phyloP scores from a whole-genome alignment of 257 asterid species.

The Fraxinus pennsylvanica region DNA sequence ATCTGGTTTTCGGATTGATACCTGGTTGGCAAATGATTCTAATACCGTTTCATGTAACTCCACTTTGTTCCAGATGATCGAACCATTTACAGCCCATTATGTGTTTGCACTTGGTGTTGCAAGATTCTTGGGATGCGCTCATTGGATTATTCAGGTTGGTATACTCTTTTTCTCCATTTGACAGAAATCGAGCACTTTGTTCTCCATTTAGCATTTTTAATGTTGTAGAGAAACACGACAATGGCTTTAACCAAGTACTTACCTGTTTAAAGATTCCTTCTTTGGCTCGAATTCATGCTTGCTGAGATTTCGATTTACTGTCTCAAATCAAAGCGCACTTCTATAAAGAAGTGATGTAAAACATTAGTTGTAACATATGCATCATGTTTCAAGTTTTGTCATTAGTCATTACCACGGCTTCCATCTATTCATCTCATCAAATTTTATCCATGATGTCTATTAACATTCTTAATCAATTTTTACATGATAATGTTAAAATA shows the following conservation, averaged over 20 bases:
- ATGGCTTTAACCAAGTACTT: too few species aligned
- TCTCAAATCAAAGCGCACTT: background rate
- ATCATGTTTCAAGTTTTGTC: background rate
- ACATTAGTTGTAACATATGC: background rate
- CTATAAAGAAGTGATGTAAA: background rate
- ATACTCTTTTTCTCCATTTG: background rate
- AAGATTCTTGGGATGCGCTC: conserved; percentile 83
- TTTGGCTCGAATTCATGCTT: background rate
- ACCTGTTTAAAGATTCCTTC: background rate
- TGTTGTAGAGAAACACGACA: background rate
- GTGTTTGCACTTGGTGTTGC: conserved; percentile 90
- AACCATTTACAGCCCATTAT: conserved; percentile 88
- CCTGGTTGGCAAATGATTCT: background rate
- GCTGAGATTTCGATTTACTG: background rate
- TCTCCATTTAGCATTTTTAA: too few species aligned
- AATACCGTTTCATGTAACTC: background rate
- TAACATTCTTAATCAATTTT: too few species aligned
- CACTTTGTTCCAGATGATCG: conserved; percentile 59
- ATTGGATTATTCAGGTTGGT: conserved; percentile 82
- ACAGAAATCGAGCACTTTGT: background rate
- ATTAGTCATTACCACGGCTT: background rate
- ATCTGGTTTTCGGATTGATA: background rate
- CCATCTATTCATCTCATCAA: background rate
- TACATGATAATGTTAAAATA: background rate
- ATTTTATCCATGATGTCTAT: background rate